Conservation (phyloP, 257 asterid species). For the Plantago major region DNA sequence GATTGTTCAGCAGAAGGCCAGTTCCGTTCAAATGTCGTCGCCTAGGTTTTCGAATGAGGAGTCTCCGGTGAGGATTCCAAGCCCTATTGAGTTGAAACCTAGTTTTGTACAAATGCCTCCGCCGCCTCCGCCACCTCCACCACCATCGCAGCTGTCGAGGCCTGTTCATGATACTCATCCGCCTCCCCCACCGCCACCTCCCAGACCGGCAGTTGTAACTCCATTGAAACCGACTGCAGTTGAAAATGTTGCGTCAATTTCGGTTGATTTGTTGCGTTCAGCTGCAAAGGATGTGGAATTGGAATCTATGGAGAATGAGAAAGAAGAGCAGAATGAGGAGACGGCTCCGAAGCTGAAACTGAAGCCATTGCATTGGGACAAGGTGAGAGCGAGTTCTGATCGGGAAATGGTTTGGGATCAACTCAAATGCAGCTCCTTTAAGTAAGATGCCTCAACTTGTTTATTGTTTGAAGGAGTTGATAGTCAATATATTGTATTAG, state of each 20-base stretch:
- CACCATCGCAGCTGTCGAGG: slow-evolving; percentile 23
- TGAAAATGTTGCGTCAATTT: slow-evolving; percentile 37
- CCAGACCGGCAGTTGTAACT: slow-evolving; percentile 42
- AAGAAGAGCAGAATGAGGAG: slow-evolving; percentile 43
- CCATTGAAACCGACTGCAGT: slow-evolving; percentile 44
- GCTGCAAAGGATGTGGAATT: slow-evolving; percentile 19
- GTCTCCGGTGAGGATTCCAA: slow-evolving; percentile 30
- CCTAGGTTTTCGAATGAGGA: slow-evolving; percentile 40
- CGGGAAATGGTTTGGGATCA: slow-evolving; percentile 99
- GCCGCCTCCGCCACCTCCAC: slow-evolving; percentile 42
- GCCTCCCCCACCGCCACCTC: slow-evolving; percentile 62
- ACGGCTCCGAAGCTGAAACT: slow-evolving; percentile 65
- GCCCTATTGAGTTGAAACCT: slow-evolving; percentile 18
- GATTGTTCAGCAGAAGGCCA: no score
- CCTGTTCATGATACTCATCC: slow-evolving; percentile 6
- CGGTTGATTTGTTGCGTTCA: slow-evolving; percentile 49
- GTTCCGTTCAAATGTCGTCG: slow-evolving; percentile 34
- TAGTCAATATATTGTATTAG: not conserved
- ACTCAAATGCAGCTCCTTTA: slow-evolving; percentile 79
- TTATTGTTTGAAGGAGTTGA: not conserved
- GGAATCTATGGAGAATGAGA: slow-evolving; percentile 17
- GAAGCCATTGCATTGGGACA: slow-evolving; percentile 98
- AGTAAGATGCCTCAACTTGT: slow-evolving; percentile 38
- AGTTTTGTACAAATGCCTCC: slow-evolving; percentile 37
- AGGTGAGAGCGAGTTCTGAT: slow-evolving; percentile 91